Evolutionary conservation across 345 rosid genomes (phyloP), one percentile per base, ranked within the genome.

Genomic region (Aethionema arabicum): DNA sequence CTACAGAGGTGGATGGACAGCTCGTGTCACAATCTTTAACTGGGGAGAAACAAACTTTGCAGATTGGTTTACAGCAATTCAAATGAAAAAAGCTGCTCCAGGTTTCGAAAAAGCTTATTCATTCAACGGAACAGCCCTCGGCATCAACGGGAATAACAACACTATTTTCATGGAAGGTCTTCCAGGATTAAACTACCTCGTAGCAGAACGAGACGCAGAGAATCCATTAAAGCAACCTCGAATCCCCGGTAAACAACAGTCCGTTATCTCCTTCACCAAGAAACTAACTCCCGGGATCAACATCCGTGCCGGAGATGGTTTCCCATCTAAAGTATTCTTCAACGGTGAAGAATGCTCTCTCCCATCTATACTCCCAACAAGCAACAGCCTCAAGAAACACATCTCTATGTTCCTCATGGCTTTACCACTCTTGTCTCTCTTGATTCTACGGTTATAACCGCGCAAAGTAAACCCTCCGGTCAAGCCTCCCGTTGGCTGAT

Each of bases 291-390:
- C 97, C 0, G 83, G 82, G 56, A 76, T 93, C 44, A 79, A 84
- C 10, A 79, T 93, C 38, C 79, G 79, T 10, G 70, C 55, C 1
- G 90, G 99, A 32, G 97, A 93, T 66, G 96, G 97, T 21, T 93
- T 84, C 67, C 99, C 99, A 0, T 70, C 80, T n/a, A 90, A 85
- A 71, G 96, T 93, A 5, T 90, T 79, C 80, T 93, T 93, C 74
- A 93, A 93, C 2, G 99, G 99, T 5, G 97, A 93, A 38, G 95
- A 90, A 55, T 93, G 99, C 42, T 75, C 96, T 0, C 87, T 93
- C 59, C 99, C 99, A 46, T 47, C 77, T 0, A 8, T 72, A 39
- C 74, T 64, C 38, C 99, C 99, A 32, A 67, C 74, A 53, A 83
- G 76, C 65, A 70, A 72, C 37, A 11, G 68, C 47, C 67, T 66